These are phyloP conservation scores for Chaetomiaceae sp. DNA, from an alignment of 2,329 filamentous ascomycete genomes.

Conservation along the genomic window DNA sequence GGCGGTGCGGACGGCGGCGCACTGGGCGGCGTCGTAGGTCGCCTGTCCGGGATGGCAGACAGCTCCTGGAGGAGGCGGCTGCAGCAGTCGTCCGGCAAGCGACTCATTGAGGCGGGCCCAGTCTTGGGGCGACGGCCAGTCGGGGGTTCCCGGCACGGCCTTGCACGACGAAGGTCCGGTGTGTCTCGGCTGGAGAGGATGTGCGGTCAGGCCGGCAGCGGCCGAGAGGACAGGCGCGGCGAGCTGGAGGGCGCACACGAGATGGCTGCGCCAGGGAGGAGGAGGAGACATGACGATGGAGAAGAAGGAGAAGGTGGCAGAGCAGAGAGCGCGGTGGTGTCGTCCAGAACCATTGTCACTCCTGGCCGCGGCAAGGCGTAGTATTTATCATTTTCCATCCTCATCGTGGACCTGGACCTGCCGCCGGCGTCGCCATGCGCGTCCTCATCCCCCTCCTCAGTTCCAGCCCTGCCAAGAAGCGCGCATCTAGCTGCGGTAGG, in stretches of 20 bases:
- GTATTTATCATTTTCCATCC: no score
- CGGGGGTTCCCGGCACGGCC: constrained; percentile 26
- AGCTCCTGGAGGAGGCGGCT: constrained; percentile 38
- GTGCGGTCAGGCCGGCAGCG: not conserved
- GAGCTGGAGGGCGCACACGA: constrained; percentile 8
- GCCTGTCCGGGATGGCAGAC: constrained; percentile 35
- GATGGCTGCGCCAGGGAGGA: not conserved
- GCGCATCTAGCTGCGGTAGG: no score
- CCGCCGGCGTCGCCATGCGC: no score
- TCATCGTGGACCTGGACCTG: no score
- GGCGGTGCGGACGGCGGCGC: constrained; percentile 15
- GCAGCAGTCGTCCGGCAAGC: constrained; percentile 37
- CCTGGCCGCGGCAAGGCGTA: no score
- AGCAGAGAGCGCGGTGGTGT: not conserved
- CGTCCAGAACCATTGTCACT: no score
- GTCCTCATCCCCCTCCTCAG: no score
- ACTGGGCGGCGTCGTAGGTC: constrained; percentile 19
- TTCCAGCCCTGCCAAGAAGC: no score
- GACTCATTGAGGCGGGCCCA: constrained; percentile 44
- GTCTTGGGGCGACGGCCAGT: constrained; percentile 41
- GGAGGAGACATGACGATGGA: not conserved
- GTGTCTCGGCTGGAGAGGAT: not conserved
- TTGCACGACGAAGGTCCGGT: constrained; percentile 18
- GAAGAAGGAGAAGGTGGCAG: no score
- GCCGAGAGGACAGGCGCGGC: constrained; percentile 1